Evolutionary conservation across 1,284 basidiomycete genomes (phyloP).

Genomic region (Agaricales sp.): DNA sequence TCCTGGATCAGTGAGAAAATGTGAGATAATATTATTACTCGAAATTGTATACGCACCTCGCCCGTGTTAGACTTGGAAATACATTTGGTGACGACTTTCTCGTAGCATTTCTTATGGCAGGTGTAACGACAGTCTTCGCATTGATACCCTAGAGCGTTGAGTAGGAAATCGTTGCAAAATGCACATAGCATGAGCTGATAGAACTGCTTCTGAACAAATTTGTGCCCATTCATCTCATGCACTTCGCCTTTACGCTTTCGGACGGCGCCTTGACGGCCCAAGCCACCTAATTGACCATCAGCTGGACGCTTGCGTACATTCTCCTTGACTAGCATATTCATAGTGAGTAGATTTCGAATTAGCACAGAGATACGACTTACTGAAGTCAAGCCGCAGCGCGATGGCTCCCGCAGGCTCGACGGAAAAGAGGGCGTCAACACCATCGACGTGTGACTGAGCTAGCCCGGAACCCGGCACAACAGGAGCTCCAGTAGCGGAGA

Average conservation of each 20-base stretch:
- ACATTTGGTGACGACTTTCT: conserved; percentile 99
- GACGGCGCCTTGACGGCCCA: conserved; percentile 96
- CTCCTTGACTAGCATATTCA: conserved; percentile 70
- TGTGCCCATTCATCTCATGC: conserved; percentile 99
- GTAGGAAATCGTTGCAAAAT: conserved; percentile 94
- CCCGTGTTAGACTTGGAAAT: conserved; percentile 88
- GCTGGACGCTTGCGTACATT: conserved; percentile 91
- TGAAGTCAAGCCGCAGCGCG: conserved; percentile 78
- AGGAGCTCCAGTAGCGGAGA: conserved; percentile 13
- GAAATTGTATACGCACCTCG: conserved; percentile 50
- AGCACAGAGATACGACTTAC: conserved; percentile 36
- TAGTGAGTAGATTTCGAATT: conserved; percentile 8
- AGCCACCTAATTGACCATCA: conserved; percentile 74
- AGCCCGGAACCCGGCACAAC: conserved; percentile 18
- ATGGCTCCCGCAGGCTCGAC: conserved; percentile 98
- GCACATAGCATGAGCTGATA: conserved; percentile 99
- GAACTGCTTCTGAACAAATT: conserved; percentile 96
- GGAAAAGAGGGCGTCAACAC: conserved; percentile 95
- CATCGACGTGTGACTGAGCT: conserved; percentile 41
- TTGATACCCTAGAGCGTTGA: conserved; percentile 96
- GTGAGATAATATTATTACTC: conserved; percentile 1
- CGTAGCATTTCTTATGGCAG: conserved; percentile 98
- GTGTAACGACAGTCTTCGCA: conserved; percentile 99
- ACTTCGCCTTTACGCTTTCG: conserved; percentile 98
- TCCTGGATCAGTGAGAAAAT: conserved; percentile 41